Evolutionary conservation across 345 rosid genomes (phyloP).

Genomic region (Rhodamnia rubescens): DNA sequence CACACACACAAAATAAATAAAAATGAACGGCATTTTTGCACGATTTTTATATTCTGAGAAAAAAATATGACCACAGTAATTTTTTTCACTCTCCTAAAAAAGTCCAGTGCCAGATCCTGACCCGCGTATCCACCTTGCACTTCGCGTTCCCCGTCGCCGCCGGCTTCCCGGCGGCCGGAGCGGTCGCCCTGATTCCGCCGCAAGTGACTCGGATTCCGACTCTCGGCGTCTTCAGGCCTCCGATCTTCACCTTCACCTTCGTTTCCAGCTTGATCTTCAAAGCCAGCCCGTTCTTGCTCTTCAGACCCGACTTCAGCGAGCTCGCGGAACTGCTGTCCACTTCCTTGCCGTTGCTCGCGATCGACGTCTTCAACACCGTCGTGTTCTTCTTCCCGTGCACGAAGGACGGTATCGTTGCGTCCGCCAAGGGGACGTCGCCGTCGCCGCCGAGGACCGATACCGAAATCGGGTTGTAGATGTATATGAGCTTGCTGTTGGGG

Average conservation of each 20-base stretch:
- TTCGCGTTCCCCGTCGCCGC: constrained; percentile 38
- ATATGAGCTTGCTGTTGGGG: constrained; percentile 71
- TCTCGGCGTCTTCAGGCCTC: constrained; percentile 47
- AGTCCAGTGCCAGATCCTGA: constrained; percentile 83
- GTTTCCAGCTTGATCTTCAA: constrained; percentile 53
- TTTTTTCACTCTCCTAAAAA: neutral
- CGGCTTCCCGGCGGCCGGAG: constrained; percentile 43
- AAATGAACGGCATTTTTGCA: neutral
- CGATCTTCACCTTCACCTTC: constrained; percentile 64
- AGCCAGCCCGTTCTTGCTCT: constrained; percentile 40
- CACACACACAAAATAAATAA: neutral
- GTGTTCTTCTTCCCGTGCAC: constrained; percentile 65
- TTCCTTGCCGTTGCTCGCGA: constrained; percentile 21
- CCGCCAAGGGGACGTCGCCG: constrained; percentile 43
- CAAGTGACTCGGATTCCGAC: constrained; percentile 54
- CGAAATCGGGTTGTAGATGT: constrained; percentile 31
- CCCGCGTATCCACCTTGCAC: constrained; percentile 68
- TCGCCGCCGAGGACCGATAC: constrained; percentile 18
- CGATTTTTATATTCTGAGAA: neutral
- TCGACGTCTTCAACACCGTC: constrained; percentile 38
- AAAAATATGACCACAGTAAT: neutral
- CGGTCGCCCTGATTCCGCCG: constrained; percentile 40
- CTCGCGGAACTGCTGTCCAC: constrained; percentile 36
- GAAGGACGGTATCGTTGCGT: constrained; percentile 42
- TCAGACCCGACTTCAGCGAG: constrained; percentile 36